phyloP scores from a whole-genome alignment of 1,139 yeast genomes.

The Kodamaea suecica region DNA sequence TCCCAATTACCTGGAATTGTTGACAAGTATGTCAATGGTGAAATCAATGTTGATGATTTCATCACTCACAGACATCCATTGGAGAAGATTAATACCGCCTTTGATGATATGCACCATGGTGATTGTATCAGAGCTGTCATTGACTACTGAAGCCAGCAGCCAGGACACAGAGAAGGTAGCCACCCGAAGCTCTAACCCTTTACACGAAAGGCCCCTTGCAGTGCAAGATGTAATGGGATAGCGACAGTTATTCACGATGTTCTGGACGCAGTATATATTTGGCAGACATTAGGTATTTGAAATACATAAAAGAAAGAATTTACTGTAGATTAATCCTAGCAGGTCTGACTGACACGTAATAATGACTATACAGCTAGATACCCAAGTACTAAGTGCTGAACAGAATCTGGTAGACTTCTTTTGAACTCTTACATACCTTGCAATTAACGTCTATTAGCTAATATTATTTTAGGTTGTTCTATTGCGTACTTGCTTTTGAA shows the following conservation, averaged over 20 bases:
- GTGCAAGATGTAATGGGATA: too few species aligned
- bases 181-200: constrained; percentile 1
- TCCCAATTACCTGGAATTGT: constrained; percentile 90
- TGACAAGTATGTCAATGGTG: constrained; percentile 78
- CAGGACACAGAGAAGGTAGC: constrained; percentile 1
- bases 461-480: constrained; percentile 1
- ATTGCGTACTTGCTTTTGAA: background rate
- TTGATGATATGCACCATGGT: constrained; percentile 93
- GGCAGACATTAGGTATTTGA: background rate
- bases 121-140: constrained; percentile 91
- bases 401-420: too few species aligned
- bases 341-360: too few species aligned
- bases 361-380: too few species aligned
- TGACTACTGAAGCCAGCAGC: constrained; percentile 30
- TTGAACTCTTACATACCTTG: too few species aligned
- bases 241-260: too few species aligned
- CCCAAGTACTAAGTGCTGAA: too few species aligned
- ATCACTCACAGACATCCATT: constrained; percentile 86
- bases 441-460: too few species aligned
- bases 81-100: constrained; percentile 78
- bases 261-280: constrained; percentile 5
- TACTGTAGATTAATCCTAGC: background rate
- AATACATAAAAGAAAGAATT: background rate
- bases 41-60: constrained; percentile 88
- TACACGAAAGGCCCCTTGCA: too few species aligned